These are phyloP conservation scores for Penicillium sp. DNA, from an alignment of 2,329 filamentous ascomycete genomes.

Conservation along the genomic window DNA sequence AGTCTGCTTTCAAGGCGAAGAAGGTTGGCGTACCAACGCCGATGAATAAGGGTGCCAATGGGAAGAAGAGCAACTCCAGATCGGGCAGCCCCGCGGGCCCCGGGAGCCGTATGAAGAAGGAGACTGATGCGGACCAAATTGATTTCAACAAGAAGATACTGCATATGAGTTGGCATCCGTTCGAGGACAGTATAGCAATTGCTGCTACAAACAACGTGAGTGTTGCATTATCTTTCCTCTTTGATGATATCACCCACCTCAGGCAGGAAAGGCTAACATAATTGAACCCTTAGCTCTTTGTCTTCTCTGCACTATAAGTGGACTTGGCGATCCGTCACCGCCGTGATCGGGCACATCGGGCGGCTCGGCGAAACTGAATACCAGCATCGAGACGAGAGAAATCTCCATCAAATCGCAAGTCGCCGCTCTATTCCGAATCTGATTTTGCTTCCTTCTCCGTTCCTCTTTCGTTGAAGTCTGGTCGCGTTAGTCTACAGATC, in stretches of 20 bases:
- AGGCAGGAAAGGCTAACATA: constrained; percentile 22
- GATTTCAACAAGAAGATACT: constrained; percentile 99
- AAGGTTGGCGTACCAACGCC: constrained; percentile 98
- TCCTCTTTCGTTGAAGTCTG: constrained; percentile 26
- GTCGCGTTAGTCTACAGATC: constrained; percentile 16
- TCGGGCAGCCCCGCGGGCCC: constrained; percentile 86
- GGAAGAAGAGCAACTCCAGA: constrained; percentile 87
- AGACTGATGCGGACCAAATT: constrained; percentile 98
- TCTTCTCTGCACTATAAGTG: constrained; percentile 73
- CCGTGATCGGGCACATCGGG: constrained; percentile 31
- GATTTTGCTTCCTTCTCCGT: constrained; percentile 15
- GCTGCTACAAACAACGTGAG: constrained; percentile 99
- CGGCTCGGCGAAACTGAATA: constrained; percentile 14
- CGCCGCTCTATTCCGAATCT: constrained; percentile 21
- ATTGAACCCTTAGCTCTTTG: constrained; percentile 64
- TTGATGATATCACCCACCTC: background rate
- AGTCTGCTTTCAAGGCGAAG: constrained; percentile 99
- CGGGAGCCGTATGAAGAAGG: constrained; percentile 95
- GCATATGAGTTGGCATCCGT: constrained; percentile 99
- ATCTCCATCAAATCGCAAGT: constrained; percentile 30
- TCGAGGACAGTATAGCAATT: constrained; percentile 99
- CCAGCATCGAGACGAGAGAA: background rate
- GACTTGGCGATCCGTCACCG: constrained; percentile 22
- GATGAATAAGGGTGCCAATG: constrained; percentile 75
- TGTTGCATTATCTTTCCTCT: constrained; percentile 25